Conservation (phyloP, 257 asterid genomes). For the Striga asiatica region DNA sequence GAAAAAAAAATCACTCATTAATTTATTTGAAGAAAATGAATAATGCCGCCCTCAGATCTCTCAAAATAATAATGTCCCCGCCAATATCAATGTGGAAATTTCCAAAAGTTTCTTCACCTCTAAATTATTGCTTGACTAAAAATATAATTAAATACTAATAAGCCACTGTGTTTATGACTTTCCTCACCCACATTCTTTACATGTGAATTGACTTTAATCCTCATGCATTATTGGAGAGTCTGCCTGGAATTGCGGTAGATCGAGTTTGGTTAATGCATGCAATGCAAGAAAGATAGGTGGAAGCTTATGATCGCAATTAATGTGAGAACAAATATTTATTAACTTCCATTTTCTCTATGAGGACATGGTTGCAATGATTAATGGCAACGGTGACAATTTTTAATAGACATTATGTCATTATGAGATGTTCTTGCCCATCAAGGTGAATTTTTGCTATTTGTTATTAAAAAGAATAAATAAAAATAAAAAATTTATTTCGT, state of each 20-base stretch:
- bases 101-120: neutral
- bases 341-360: neutral
- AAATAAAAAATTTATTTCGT: no score
- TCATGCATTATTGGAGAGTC: neutral
- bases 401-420: no score
- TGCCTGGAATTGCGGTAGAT: neutral
- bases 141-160: neutral
- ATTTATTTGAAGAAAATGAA: no score
- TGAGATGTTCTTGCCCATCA: no score
- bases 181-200: neutral
- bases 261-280: constrained; percentile 16
- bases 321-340: neutral
- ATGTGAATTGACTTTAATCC: neutral
- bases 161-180: neutral
- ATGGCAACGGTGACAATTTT: constrained; percentile 16
- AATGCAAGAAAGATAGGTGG: constrained; percentile 11
- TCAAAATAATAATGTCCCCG: neutral
- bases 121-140: constrained; percentile 8
- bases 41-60: neutral
- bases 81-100: neutral
- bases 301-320: constrained; percentile 10
- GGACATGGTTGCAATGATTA: constrained; percentile 19
- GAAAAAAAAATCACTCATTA: no score
- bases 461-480: no score
- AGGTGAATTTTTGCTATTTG: no score